These are phyloP conservation scores for Cladophialophora psammophila DNA, from an alignment of 2,329 filamentous ascomycete species.

Conservation along the genomic window DNA sequence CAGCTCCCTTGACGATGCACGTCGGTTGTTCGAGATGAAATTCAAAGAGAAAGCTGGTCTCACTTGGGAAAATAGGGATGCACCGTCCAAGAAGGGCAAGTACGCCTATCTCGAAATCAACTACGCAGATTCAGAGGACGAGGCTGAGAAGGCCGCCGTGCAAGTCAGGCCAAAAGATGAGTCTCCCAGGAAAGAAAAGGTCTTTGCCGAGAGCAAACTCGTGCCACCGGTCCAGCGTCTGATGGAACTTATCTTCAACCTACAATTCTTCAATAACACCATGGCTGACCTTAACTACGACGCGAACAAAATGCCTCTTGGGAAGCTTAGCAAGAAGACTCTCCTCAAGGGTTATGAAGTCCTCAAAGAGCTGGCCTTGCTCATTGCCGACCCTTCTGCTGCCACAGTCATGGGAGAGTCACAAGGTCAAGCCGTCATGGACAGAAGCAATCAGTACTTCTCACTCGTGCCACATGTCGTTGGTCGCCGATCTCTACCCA, in stretches of 20 bases:
- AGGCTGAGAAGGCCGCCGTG: slow-evolving; percentile 44
- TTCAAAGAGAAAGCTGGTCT: slow-evolving; percentile 65
- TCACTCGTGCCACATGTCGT: slow-evolving; percentile 83
- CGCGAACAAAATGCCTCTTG: slow-evolving; percentile 76
- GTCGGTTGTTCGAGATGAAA: slow-evolving; percentile 60
- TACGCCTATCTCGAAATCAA: slow-evolving; percentile 83
- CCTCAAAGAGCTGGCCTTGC: slow-evolving; percentile 75
- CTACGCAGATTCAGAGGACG: slow-evolving; percentile 74
- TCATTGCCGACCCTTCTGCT: slow-evolving; percentile 64
- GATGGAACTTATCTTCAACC: slow-evolving; percentile 85
- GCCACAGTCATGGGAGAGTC: slow-evolving; percentile 51
- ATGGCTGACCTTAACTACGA: slow-evolving; percentile 55
- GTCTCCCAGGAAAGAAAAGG: slow-evolving; percentile 41
- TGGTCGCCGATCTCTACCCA: slow-evolving; percentile 63
- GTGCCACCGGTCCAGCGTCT: slow-evolving; percentile 68
- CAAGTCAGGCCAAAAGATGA: slow-evolving; percentile 41
- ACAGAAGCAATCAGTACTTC: slow-evolving; percentile 80
- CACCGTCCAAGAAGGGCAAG: slow-evolving; percentile 63
- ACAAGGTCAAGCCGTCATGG: slow-evolving; percentile 59
- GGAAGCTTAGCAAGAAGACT: slow-evolving; percentile 81
- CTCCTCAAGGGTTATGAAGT: slow-evolving; percentile 77
- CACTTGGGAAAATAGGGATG: slow-evolving; percentile 57
- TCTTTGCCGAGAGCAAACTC: slow-evolving; percentile 60
- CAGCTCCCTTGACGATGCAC: slow-evolving; percentile 50
- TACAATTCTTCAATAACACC: slow-evolving; percentile 69